phyloP scores from a whole-genome alignment of 441 rosid genomes.

The Caryocar brasiliense region DNA sequence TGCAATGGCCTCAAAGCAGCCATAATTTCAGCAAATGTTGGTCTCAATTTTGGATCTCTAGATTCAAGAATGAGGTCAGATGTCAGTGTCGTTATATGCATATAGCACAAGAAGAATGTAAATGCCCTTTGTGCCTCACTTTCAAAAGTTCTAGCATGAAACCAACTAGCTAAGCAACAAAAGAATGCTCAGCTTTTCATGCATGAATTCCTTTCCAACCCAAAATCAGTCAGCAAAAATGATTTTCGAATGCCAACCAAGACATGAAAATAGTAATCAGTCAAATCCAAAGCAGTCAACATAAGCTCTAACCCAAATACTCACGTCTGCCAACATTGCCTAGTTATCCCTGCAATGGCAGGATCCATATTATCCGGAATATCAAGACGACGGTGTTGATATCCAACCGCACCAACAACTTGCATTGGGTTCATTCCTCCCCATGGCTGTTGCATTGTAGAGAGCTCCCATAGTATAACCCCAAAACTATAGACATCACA shows the following conservation, averaged over 20 bases:
- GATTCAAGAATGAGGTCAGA: conserved; percentile 2
- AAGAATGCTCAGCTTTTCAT: too few relatives aligned
- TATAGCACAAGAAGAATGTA: neutral
- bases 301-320: conserved; percentile 21
- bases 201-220: neutral
- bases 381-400: conserved; percentile 90
- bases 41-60: conserved; percentile 84
- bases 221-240: neutral
- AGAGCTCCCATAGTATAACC: conserved; percentile 90
- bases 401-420: conserved; percentile 97
- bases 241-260: too few relatives aligned
- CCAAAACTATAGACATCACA: conserved; percentile 94
- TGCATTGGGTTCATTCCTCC: conserved; percentile 99
- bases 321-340: conserved; percentile 94
- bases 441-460: conserved; percentile 83
- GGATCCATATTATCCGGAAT: conserved; percentile 78
- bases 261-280: neutral
- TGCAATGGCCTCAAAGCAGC: conserved; percentile 77
- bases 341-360: conserved; percentile 59
- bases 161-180: too few relatives aligned
- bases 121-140: neutral
- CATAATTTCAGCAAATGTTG: conserved; percentile 87
- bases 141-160: neutral
- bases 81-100: too few relatives aligned
- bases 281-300: neutral